Conservation (phyloP, 169 alveolate species). For the Miamiensis avidus region DNA sequence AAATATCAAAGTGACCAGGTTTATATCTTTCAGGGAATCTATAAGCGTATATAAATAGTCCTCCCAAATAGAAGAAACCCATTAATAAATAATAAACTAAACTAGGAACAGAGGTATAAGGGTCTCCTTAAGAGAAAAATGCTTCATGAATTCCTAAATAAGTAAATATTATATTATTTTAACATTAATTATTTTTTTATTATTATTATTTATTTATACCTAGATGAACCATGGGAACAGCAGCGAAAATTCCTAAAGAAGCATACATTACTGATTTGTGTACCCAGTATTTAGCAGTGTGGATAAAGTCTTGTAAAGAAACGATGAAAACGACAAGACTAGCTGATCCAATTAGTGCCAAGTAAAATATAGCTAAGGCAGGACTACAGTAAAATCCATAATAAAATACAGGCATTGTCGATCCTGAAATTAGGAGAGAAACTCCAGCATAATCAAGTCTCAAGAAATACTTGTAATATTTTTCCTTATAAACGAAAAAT, state of each 20-base stretch:
- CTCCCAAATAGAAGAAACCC: slow-evolving; percentile 37
- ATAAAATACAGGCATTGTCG: slow-evolving; percentile 70
- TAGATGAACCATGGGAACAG: slow-evolving; percentile 35
- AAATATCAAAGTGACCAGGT: slow-evolving; percentile 73
- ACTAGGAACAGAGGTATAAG: slow-evolving; percentile 4
- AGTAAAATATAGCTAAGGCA: slow-evolving; percentile 30
- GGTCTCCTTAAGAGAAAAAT: neutral
- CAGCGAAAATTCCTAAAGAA: slow-evolving; percentile 49
- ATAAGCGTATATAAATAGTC: slow-evolving; percentile 48
- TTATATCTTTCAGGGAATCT: slow-evolving; percentile 71
- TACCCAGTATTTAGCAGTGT: slow-evolving; percentile 31
- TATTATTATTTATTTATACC: neutral
- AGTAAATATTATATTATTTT: no score
- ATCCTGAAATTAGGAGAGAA: slow-evolving; percentile 72
- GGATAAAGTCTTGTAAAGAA: slow-evolving; percentile 38
- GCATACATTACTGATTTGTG: slow-evolving; percentile 47
- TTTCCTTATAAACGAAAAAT: slow-evolving; percentile 54
- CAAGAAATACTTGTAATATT: slow-evolving; percentile 48
- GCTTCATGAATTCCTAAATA: neutral
- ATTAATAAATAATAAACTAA: slow-evolving; percentile 23
- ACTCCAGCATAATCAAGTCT: slow-evolving; percentile 85
- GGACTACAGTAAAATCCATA: slow-evolving; percentile 68
- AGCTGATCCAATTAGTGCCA: slow-evolving; percentile 31
- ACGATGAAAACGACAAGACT: slow-evolving; percentile 38
- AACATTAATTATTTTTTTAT: no score